A percentile compares a stretch with the other conserved stretches of the same genome.
Conservation (phyloP, 768 basidiomycete species). For the Lentinula sp. region DNA sequence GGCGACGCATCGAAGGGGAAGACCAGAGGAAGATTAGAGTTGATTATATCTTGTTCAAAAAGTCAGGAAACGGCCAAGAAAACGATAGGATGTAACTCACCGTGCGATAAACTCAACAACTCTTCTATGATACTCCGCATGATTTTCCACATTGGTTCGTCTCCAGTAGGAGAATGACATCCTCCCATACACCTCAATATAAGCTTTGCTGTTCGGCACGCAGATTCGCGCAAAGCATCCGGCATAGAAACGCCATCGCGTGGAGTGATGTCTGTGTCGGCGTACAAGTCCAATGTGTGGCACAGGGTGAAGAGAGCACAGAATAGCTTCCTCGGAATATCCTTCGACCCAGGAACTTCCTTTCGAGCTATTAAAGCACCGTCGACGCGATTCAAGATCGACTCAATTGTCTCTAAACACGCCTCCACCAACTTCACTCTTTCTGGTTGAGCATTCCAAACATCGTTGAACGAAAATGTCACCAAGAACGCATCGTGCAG, state of each 20-base stretch:
- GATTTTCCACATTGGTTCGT: conserved; percentile 33
- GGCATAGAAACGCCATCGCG: conserved; percentile 41
- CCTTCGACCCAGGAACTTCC: not conserved
- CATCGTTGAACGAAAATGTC: conserved; percentile 1
- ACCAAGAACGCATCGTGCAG: not conserved
- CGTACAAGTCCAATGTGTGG: conserved; percentile 53
- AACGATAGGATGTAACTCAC: conserved; percentile 21
- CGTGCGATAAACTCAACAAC: conserved; percentile 33
- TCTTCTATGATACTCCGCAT: conserved; percentile 35
- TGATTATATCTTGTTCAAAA: not conserved
- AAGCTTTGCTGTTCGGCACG: conserved; percentile 34
- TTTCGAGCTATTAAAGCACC: not conserved
- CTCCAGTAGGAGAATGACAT: conserved; percentile 20
- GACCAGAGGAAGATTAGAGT: not conserved
- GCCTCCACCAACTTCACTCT: not conserved
- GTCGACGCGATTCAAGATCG: not conserved
- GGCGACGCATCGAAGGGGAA: not conserved
- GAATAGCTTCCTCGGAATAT: not conserved
- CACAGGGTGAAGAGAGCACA: conserved; percentile 27
- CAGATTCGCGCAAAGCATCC: conserved; percentile 38
- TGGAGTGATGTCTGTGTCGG: conserved; percentile 34
- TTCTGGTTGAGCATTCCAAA: conserved; percentile 3
- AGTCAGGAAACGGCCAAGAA: not conserved
- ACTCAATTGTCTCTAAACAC: not conserved
- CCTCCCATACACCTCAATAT: conserved; percentile 45